Conservation (phyloP, 1,284 basidiomycete genomes). For the Cutaneotrichosporon spelunceum region DNA sequence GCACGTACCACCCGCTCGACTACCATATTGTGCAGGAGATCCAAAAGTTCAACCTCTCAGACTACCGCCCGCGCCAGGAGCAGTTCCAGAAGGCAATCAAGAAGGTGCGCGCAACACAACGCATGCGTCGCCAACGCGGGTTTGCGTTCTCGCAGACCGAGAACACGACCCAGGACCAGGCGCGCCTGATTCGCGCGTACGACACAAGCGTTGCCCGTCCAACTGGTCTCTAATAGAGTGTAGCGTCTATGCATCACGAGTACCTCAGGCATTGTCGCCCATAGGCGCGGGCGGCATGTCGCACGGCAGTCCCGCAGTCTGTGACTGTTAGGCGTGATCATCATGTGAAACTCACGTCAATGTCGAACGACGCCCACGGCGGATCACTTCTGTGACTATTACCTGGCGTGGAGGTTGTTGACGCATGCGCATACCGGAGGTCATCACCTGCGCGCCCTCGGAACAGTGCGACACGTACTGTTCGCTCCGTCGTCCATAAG, state of each 20-base stretch:
- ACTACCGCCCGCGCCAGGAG: conserved; percentile 94
- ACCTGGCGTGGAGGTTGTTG: conserved; percentile 16
- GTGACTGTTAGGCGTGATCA: conserved; percentile 5
- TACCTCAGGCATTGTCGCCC: not conserved
- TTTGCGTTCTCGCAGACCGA: conserved; percentile 97
- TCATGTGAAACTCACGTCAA: conserved; percentile 34
- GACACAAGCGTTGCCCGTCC: conserved; percentile 63
- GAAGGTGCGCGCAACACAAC: conserved; percentile 91
- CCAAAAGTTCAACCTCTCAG: conserved; percentile 96
- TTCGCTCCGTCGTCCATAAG: conserved; percentile 45
- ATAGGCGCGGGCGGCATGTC: conserved; percentile 27
- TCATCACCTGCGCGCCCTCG: conserved; percentile 39
- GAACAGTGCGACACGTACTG: conserved; percentile 44
- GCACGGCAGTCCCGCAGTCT: conserved; percentile 39
- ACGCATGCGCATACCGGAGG: conserved; percentile 43
- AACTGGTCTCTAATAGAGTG: conserved; percentile 41
- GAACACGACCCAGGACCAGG: conserved; percentile 77
- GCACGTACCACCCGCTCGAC: conserved; percentile 83
- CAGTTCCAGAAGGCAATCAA: conserved; percentile 99
- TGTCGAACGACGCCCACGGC: conserved; percentile 44
- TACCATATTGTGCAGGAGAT: conserved; percentile 97
- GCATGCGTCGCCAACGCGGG: conserved; percentile 87
- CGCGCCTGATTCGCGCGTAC: conserved; percentile 79
- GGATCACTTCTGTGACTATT: conserved; percentile 13
- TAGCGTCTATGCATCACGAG: conserved; percentile 1